These are phyloP conservation scores for Schizophyllum commune DNA, from an alignment of 1,284 basidiomycete genomes.

Conservation along the genomic window DNA sequence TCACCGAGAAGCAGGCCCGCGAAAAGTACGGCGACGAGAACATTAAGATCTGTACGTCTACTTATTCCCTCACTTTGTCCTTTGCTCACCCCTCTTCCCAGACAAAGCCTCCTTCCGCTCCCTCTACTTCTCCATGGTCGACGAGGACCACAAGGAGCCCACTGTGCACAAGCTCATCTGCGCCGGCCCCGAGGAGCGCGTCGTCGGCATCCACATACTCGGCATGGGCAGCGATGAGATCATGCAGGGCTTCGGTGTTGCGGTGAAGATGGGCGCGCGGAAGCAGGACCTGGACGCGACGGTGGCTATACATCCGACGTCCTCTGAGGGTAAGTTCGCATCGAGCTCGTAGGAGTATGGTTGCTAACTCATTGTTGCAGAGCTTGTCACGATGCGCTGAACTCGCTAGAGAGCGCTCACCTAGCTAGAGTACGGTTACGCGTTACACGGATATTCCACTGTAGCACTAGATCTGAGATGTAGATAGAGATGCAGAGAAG, in stretches of 20 bases:
- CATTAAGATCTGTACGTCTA: conserved; percentile 82
- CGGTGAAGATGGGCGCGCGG: conserved; percentile 70
- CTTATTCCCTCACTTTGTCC: neutral
- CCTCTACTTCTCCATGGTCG: conserved; percentile 84
- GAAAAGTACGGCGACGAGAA: conserved; percentile 80
- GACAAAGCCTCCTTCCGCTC: conserved; percentile 78
- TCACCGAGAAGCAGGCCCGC: conserved; percentile 86
- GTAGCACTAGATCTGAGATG: too few relatives aligned
- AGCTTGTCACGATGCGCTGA: conserved; percentile 11
- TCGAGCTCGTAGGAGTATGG: neutral
- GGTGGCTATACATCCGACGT: conserved; percentile 89
- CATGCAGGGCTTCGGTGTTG: conserved; percentile 94
- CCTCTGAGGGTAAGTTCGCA: conserved; percentile 48
- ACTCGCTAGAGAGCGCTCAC: too few relatives aligned
- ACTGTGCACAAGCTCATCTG: conserved; percentile 90
- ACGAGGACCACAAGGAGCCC: conserved; percentile 85
- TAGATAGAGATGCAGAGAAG: too few relatives aligned
- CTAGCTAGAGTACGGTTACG: too few relatives aligned
- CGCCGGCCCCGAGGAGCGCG: conserved; percentile 83
- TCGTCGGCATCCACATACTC: conserved; percentile 89
- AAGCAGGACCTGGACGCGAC: conserved; percentile 84
- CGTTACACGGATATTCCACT: too few relatives aligned
- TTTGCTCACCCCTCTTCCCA: conserved; percentile 14
- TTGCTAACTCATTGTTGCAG: neutral
- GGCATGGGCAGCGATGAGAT: conserved; percentile 91